Evolutionary conservation across 306 rosid species (phyloP).

Genomic region (Citrullus colocynthis): DNA sequence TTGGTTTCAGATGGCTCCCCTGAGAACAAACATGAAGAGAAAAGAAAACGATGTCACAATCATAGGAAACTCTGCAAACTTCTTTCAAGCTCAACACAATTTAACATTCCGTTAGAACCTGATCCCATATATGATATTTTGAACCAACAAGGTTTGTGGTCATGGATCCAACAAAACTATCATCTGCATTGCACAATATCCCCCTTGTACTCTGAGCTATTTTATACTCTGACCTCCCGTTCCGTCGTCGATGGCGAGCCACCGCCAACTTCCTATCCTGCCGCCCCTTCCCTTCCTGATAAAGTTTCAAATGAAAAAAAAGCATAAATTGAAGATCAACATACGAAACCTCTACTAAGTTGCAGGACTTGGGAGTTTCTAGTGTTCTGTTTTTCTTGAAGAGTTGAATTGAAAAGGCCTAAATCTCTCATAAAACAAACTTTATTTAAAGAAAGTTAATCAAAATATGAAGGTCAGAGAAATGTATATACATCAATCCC

Average conservation of each 20-base stretch:
- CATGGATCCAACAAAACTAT: conserved; percentile 55
- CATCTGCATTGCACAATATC: conserved; percentile 38
- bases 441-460: not conserved
- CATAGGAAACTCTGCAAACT: not conserved
- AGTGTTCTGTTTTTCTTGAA: not conserved
- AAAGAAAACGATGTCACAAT: not conserved
- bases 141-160: conserved; percentile 78
- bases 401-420: not conserved
- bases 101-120: conserved; percentile 25
- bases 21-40: conserved; percentile 13
- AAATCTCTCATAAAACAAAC: not conserved
- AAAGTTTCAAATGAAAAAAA: not conserved
- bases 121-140: conserved; percentile 69
- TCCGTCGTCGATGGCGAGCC: conserved; percentile 49
- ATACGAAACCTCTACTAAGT: not conserved
- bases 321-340: not conserved
- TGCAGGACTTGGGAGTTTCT: not conserved
- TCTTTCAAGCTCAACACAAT: not conserved
- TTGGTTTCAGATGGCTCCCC: conserved; percentile 30
- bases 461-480: not conserved
- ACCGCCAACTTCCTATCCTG: conserved; percentile 81
- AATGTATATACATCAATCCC: not conserved
- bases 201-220: conserved; percentile 62
- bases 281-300: conserved; percentile 61
- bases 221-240: conserved; percentile 47